A percentile compares a stretch with the other conserved stretches of the same genome.
Evolutionary conservation across 495 filamentous ascomycete species (phyloP).

Genomic region (Penicillium malachiteum): DNA sequence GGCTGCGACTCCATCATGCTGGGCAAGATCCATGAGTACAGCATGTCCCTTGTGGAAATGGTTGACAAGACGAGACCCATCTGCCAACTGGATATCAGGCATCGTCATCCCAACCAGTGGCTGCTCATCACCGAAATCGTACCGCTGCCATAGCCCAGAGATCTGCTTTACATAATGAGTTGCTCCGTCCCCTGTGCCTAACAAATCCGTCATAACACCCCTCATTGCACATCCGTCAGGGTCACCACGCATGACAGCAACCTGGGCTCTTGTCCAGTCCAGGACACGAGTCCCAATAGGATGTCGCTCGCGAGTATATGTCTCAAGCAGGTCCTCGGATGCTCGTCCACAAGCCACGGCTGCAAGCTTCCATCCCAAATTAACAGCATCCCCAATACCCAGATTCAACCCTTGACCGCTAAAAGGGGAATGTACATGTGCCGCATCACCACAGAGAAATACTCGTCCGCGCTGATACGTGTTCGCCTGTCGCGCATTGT

Average conservation of each 20-base stretch:
- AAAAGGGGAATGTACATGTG: conserved; percentile 47
- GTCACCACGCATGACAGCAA: conserved; percentile 21
- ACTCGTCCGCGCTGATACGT: conserved; percentile 30
- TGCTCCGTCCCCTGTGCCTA: conserved; percentile 28
- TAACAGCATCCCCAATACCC: conserved; percentile 49
- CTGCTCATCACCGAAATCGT: conserved; percentile 23
- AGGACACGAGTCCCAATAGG: conserved; percentile 30
- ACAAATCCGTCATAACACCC: conserved; percentile 19
- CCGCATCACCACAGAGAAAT: conserved; percentile 49
- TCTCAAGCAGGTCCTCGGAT: conserved; percentile 30
- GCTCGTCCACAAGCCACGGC: conserved; percentile 29
- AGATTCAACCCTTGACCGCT: conserved; percentile 52
- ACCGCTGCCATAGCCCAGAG: conserved; percentile 29
- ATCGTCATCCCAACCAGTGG: conserved; percentile 28
- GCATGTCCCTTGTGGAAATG: conserved; percentile 20
- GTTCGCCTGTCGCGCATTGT: conserved; percentile 28
- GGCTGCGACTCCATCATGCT: conserved; percentile 4
- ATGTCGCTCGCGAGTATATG: conserved; percentile 27
- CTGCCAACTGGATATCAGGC: conserved; percentile 28
- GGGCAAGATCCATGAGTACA: conserved; percentile 24
- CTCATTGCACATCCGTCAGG: conserved; percentile 16
- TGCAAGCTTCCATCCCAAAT: conserved; percentile 50
- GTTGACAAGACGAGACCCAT: conserved; percentile 21
- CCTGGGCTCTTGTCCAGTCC: conserved; percentile 28
- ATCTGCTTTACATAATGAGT: conserved; percentile 29